Base-by-base conservation (phyloP, 371 early-diverging fungal genomes). In the Ecytonucleospora hepatopenaei region DNA sequence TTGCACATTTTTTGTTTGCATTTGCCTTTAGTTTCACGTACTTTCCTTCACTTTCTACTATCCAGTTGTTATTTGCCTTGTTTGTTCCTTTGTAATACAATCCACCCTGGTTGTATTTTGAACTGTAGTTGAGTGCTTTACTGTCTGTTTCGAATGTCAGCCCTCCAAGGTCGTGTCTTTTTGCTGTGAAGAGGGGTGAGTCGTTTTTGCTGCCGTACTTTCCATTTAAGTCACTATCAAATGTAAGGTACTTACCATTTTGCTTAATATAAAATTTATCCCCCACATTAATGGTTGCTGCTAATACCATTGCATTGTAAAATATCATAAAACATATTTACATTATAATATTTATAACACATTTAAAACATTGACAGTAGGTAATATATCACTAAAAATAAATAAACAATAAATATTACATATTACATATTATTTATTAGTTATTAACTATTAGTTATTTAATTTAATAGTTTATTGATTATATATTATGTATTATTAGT, bases 11-110 rank as follows among this genome's bases (percentile, higher is more conserved):
- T n/a, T 8, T 40, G n/a, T n/a, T 40, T 8, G 40, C n/a, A 12
- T 8, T 12, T 40, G n/a, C n/a, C n/a, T n/a, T n/a, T 8, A 40
- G 40, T 40, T n/a, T 8, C 40, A n/a, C n/a, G 40, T 40, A 40
- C n/a, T n/a, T n/a, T 8, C 40, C 40, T n/a, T 40, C n/a, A 8
- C n/a, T n/a, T 12, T 40, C 40, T n/a, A n/a, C n/a, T n/a, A 40
- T n/a, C 40, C 40, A 40, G 40, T 40, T 40, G 40, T 40, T 40
- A 40, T 40, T 40, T n/a, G 40, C 40, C 40, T 40, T 40, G 12
- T 40, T n/a, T 40, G 40, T 40, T 40, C 40, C 40, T 12, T 8
- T 40, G 40, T 40, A 40, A n/a, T 40, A 40, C 40, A 40, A 12
- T 8, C n/a, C n/a, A n/a, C 8, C 8, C 8, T n/a, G 8, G 40